Percentiles rank a stretch among this genome's conserved stretches.
phyloP scores from a whole-genome alignment of 129 eudicot species.

The Flaveria bidentis region DNA sequence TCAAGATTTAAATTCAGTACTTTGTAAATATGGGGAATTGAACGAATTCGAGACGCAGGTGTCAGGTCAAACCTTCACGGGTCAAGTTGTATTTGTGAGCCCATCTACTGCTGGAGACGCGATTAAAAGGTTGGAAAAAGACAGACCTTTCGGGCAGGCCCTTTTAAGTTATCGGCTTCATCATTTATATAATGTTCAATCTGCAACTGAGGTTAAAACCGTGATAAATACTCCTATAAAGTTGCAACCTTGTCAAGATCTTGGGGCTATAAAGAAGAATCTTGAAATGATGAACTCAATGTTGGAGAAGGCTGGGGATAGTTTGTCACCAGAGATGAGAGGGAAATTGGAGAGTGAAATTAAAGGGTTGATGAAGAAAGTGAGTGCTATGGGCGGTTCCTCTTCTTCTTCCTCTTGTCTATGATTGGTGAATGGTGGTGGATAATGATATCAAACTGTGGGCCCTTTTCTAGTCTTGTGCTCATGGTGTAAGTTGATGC shows the following conservation, averaged over 20 bases:
- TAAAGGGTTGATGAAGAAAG: conserved; percentile 62
- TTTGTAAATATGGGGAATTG: conserved; percentile 52
- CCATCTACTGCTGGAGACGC: conserved; percentile 47
- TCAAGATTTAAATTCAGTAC: conserved; percentile 44
- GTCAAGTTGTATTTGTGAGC: conserved; percentile 48
- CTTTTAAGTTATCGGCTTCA: conserved; percentile 47
- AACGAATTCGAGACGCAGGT: conserved; percentile 45
- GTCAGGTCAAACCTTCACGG: conserved; percentile 23
- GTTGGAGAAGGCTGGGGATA: conserved; percentile 74
- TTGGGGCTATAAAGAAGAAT: conserved; percentile 52
- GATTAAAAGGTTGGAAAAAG: conserved; percentile 48
- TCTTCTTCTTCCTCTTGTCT: conserved; percentile 54
- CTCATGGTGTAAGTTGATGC: conserved; percentile 23
- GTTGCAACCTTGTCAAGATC: conserved; percentile 41
- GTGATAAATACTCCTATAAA: conserved; percentile 16
- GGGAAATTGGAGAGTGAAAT: conserved; percentile 71
- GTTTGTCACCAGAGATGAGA: conserved; percentile 68
- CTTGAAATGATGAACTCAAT: conserved; percentile 78
- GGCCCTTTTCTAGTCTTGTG: conserved; percentile 12
- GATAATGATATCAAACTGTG: conserved; percentile 18
- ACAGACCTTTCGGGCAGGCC: conserved; percentile 50
- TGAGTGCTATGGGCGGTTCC: conserved; percentile 55
- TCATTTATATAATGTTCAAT: conserved; percentile 29
- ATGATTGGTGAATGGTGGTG: conserved; percentile 25
- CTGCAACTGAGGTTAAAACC: conserved; percentile 22